A percentile compares a stretch with the other conserved stretches of the same genome.
Conservation (phyloP, 2,329 filamentous ascomycete species). For the Anthostomella pinea region DNA sequence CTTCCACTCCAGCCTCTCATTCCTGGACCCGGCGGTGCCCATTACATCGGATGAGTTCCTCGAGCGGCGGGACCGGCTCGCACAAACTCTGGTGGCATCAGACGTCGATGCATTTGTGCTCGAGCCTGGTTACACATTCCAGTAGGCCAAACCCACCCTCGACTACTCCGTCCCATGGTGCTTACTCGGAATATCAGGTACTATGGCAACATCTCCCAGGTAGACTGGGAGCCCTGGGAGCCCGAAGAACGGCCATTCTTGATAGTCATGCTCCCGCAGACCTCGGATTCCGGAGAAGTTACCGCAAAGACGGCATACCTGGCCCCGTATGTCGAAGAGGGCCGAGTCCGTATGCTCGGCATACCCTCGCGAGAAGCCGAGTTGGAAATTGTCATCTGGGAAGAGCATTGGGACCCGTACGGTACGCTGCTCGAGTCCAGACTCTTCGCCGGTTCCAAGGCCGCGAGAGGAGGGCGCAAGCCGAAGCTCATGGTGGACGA, state of each 20-base stretch:
- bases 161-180: too few species aligned
- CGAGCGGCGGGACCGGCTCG: conserved; percentile 53
- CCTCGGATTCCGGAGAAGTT: conserved; percentile 37
- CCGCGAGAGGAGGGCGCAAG: conserved; percentile 7
- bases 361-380: conserved; percentile 52
- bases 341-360: conserved; percentile 54
- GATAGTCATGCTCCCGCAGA: conserved; percentile 54
- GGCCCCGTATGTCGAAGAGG: conserved; percentile 59
- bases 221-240: conserved; percentile 64
- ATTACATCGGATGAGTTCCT: conserved; percentile 52
- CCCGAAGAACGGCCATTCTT: conserved; percentile 62
- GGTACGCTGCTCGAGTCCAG: conserved; percentile 46
- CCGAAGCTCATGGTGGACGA: conserved; percentile 61
- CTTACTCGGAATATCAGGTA: conserved; percentile 36
- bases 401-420: conserved; percentile 66
- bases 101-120: conserved; percentile 57
- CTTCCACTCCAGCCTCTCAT: conserved; percentile 47
- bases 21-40: conserved; percentile 47
- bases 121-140: conserved; percentile 63
- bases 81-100: conserved; percentile 49
- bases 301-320: conserved; percentile 57
- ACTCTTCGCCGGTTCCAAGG: conserved; percentile 31
- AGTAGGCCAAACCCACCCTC: conserved; percentile 32
- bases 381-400: conserved; percentile 56
- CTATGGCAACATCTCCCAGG: conserved; percentile 60